Evolutionary conservation across 2,329 filamentous ascomycete genomes (phyloP).

Genomic region (Pyrenophora tritici-repentis): DNA sequence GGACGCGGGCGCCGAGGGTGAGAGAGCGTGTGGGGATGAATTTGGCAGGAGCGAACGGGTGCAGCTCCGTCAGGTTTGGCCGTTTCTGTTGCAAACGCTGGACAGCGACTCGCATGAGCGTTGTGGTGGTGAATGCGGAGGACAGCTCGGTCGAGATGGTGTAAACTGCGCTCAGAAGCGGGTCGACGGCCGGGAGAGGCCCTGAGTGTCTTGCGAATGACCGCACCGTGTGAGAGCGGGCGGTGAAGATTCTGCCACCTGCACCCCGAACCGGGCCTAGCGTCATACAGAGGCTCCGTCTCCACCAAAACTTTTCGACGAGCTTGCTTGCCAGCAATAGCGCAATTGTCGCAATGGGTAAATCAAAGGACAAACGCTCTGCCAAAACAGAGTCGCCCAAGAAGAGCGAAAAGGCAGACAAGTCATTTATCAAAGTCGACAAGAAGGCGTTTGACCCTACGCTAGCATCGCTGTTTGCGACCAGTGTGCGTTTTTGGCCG

Average conservation of each 20-base stretch:
- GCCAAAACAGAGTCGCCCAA: constrained; percentile 18
- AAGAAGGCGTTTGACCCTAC: constrained; percentile 50
- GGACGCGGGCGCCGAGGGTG: constrained; percentile 30
- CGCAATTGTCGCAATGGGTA: constrained; percentile 37
- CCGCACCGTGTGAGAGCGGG: constrained; percentile 16
- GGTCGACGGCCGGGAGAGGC: constrained; percentile 18
- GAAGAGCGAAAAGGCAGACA: constrained; percentile 19
- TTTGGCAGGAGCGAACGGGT: constrained; percentile 13
- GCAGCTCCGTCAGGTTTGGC: constrained; percentile 8
- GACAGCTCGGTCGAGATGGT: constrained; percentile 16
- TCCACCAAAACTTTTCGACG: constrained; percentile 42
- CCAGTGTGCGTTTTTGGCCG: constrained; percentile 39
- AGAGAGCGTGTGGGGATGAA: constrained; percentile 18
- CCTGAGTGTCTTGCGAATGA: constrained; percentile 26
- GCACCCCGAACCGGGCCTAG: constrained; percentile 10
- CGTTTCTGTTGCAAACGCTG: constrained; percentile 13
- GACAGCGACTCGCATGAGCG: constrained; percentile 23
- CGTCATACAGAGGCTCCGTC: constrained; percentile 5
- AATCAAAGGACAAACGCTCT: constrained; percentile 36
- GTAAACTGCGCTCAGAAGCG: constrained; percentile 24
- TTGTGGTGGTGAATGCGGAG: constrained; percentile 9
- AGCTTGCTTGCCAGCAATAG: constrained; percentile 15
- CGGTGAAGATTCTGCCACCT: constrained; percentile 17
- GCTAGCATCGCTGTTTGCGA: constrained; percentile 56
- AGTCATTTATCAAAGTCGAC: constrained; percentile 31